Evolutionary conservation across 2,329 filamentous ascomycete species (phyloP), one percentile per base, ranked within the genome.

Genomic region (Cladosporium oxysporum): DNA sequence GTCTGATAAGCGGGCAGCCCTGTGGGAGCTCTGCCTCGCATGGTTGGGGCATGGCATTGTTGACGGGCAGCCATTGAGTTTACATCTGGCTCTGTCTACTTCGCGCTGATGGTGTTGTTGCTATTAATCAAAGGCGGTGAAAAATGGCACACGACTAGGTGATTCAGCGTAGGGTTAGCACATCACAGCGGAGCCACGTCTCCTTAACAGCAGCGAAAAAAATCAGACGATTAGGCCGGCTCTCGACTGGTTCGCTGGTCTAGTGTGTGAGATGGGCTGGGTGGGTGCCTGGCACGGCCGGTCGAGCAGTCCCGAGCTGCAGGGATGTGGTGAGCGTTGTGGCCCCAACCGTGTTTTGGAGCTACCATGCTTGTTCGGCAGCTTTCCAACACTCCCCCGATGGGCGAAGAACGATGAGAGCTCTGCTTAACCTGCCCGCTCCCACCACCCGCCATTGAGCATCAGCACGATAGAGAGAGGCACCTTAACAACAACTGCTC

Each of bases 191-290:
- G 57, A 59, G 57, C 57, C 57, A 37, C 26, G 57, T 47, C 57
- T 59, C 57, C 57, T 59, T 14, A 21, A 21, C 18, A 26, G 18
- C 23, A 29, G 26, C 21, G 57, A 47, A 59, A 59, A 58, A 59
- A 59, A 59, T 59, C 57, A 59, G 37, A 59, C 57, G 57, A 59
- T 59, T 47, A 41, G 33, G 21, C 35, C 57, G 33, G 57, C 35
- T n/a, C 21, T 59, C 33, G 57, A 59, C 33, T 59, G 57, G 57
- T 29, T 59, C 57, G 57, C 18, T 47, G 55, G 55, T 33, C 28
- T 31, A 47, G 41, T 29, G 52, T 55, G 52, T 21, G 18, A 31
- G 23, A 33, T 58, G 55, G 55, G 55, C 55, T 58, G 55, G 29
- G 49, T n/a, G 28, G 52, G 52, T 55, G 52, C 52, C 41, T 55